Percentiles rank a stretch among this genome's conserved stretches.
These are phyloP conservation scores for Chenopodium berlandieri DNA, from an alignment of 148 eudicot species.

Conservation along the genomic window DNA sequence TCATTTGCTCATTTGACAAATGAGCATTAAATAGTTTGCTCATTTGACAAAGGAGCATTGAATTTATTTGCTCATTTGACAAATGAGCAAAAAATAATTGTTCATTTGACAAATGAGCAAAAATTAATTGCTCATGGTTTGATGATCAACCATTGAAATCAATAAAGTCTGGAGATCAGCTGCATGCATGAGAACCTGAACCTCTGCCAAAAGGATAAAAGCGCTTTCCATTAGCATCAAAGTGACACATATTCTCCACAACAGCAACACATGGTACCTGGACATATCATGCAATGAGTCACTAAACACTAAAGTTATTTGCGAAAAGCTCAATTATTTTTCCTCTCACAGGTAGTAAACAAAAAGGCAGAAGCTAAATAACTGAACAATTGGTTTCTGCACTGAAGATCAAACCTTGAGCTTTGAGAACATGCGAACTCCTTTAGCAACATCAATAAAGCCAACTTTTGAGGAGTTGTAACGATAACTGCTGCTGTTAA, in stretches of 20 bases:
- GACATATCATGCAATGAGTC: not conserved
- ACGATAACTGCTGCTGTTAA: slow-evolving; percentile 97
- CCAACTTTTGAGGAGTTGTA: slow-evolving; percentile 95
- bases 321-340: not conserved
- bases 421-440: slow-evolving; percentile 99
- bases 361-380: not conserved
- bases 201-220: slow-evolving; percentile 98
- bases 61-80: too few species aligned
- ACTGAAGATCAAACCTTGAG: slow-evolving; percentile 58
- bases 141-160: slow-evolving; percentile 32
- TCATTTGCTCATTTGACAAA: too few species aligned
- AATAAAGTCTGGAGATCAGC: slow-evolving; percentile 27
- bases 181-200: slow-evolving; percentile 93
- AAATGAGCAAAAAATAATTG: too few species aligned
- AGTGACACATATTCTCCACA: slow-evolving; percentile 98
- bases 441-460: slow-evolving; percentile 99
- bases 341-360: not conserved
- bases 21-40: too few species aligned
- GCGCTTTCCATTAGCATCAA: slow-evolving; percentile 98
- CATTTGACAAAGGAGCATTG: too few species aligned
- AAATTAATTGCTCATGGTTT: not conserved
- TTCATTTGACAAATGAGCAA: too few species aligned
- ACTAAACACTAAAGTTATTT: not conserved
- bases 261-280: slow-evolving; percentile 99
- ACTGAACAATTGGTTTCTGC: not conserved